Evolutionary conservation across 148 eudicot species (phyloP).

Genomic region (Vaccinium vitisidaea): DNA sequence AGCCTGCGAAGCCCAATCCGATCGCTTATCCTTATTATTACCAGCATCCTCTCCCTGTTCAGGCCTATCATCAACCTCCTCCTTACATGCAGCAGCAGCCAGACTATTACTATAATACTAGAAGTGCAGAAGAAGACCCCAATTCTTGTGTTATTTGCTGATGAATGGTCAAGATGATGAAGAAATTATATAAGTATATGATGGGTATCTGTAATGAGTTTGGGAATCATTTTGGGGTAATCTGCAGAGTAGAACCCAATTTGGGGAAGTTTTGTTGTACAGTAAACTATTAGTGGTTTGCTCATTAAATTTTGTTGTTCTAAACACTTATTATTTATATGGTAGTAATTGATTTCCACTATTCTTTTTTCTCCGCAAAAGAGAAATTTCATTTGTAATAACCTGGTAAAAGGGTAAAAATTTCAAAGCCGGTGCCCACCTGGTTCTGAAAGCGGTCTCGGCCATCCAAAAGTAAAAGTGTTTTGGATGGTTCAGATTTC

Average conservation of each 20-base stretch:
- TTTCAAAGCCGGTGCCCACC: no score
- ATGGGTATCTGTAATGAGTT: background rate
- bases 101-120: conserved; percentile 9
- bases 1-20: background rate
- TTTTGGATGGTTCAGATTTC: no score
- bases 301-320: background rate
- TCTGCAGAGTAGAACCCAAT: background rate
- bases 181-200: background rate
- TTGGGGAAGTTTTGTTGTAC: background rate
- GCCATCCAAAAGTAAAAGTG: no score
- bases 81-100: background rate
- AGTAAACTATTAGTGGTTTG: background rate
- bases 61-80: background rate
- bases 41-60: background rate
- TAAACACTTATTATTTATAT: background rate
- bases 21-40: background rate
- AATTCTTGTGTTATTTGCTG: conserved; percentile 59
- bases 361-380: background rate
- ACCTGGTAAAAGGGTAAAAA: no score
- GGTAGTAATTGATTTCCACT: background rate
- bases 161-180: background rate
- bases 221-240: background rate
- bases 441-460: no score
- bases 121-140: conserved; percentile 48
- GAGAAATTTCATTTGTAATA: no score